Conservation (phyloP, 2,329 filamentous ascomycete species). For the Hypoxylon sp. region DNA sequence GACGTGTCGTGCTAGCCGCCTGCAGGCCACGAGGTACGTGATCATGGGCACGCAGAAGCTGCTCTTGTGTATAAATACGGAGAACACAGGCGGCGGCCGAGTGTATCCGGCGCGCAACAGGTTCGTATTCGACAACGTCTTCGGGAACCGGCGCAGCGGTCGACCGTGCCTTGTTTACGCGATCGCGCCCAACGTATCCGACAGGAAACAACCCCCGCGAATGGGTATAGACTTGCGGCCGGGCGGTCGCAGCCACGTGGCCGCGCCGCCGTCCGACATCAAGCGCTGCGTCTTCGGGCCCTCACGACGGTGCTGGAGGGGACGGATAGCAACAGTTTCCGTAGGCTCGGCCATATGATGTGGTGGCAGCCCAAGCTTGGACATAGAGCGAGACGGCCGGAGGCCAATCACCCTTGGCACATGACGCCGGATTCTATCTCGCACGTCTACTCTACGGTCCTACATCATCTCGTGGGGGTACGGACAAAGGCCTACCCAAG, state of each 20-base stretch:
- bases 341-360: neutral
- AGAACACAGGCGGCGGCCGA: neutral
- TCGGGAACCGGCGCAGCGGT: neutral
- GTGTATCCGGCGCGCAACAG: constrained; percentile 10
- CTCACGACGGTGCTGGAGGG: constrained; percentile 1
- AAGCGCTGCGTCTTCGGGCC: constrained; percentile 16
- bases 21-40: constrained; percentile 1
- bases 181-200: constrained; percentile 3
- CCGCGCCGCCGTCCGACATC: constrained; percentile 13
- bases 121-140: constrained; percentile 10
- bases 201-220: neutral
- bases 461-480: constrained; percentile 7
- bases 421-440: constrained; percentile 7
- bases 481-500: neutral
- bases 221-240: constrained; percentile 11
- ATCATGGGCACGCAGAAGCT: constrained; percentile 1
- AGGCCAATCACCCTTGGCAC: constrained; percentile 14
- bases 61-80: neutral
- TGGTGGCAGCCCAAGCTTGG: constrained; percentile 15
- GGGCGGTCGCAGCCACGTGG: constrained; percentile 8
- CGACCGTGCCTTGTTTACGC: constrained; percentile 8
- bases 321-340: neutral
- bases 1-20: constrained; percentile 9
- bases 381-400: constrained; percentile 2
- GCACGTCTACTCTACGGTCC: constrained; percentile 13